Percentiles rank a stretch among this genome's conserved stretches.
These are phyloP conservation scores for Phyllosticta citribraziliensis DNA, from an alignment of 2,329 filamentous ascomycete species.

Conservation along the genomic window DNA sequence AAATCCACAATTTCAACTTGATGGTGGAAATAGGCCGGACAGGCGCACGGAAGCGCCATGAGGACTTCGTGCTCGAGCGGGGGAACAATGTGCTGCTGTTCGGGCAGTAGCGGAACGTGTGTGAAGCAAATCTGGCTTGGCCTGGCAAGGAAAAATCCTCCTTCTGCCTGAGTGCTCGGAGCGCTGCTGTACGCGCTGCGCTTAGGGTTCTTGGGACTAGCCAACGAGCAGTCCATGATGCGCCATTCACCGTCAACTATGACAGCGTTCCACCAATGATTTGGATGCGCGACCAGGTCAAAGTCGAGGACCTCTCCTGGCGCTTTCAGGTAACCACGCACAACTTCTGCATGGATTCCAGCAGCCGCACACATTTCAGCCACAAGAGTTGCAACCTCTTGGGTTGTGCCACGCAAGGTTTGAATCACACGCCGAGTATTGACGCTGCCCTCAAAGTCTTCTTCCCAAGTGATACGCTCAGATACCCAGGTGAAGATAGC, in stretches of 20 bases:
- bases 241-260: conserved; percentile 92
- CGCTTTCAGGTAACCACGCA: conserved; percentile 81
- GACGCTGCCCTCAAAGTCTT: conserved; percentile 77
- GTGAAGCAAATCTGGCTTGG: conserved; percentile 92
- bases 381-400: conserved; percentile 83
- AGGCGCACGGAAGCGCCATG: conserved; percentile 75
- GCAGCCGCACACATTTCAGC: conserved; percentile 90
- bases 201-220: conserved; percentile 80
- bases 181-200: conserved; percentile 67
- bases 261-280: conserved; percentile 97
- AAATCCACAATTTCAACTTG: conserved; percentile 73
- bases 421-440: conserved; percentile 79
- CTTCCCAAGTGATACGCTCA: conserved; percentile 94
- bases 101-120: conserved; percentile 77
- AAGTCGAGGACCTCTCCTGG: conserved; percentile 70
- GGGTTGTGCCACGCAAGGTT: conserved; percentile 69
- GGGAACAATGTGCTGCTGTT: conserved; percentile 89
- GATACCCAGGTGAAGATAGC: conserved; percentile 97
- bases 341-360: conserved; percentile 75
- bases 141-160: conserved; percentile 87
- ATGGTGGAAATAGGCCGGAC: conserved; percentile 81
- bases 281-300: conserved; percentile 72
- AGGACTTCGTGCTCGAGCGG: conserved; percentile 77
- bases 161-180: conserved; percentile 61
- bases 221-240: conserved; percentile 87